phyloP scores from a whole-genome alignment of 2,329 filamentous ascomycete genomes.

The Septoria linicola region DNA sequence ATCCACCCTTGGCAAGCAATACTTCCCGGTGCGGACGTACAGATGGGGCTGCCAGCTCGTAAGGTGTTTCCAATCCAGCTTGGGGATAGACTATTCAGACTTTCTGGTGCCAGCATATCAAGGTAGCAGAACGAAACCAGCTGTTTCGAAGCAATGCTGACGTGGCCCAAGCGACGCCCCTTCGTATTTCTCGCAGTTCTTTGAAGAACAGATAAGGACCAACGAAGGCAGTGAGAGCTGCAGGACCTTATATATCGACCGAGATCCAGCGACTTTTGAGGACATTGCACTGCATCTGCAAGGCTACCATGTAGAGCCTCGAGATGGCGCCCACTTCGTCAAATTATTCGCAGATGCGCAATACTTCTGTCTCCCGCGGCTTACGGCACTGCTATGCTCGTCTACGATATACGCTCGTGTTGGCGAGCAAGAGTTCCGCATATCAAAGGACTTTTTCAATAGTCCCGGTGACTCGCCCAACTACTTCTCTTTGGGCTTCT shows the following conservation, averaged over 20 bases:
- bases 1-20: slow-evolving; percentile 3
- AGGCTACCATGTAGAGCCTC: slow-evolving; percentile 82
- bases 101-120: slow-evolving; percentile 68
- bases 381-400: slow-evolving; percentile 88
- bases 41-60: slow-evolving; percentile 61
- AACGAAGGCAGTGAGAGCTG: slow-evolving; percentile 61
- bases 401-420: slow-evolving; percentile 91
- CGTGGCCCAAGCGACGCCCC: slow-evolving; percentile 56
- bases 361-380: slow-evolving; percentile 84
- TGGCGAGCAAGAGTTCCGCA: slow-evolving; percentile 81
- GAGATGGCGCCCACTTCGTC: slow-evolving; percentile 83
- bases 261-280: slow-evolving; percentile 82
- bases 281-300: slow-evolving; percentile 90
- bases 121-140: slow-evolving; percentile 61
- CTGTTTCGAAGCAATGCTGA: slow-evolving; percentile 7
- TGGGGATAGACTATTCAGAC: slow-evolving; percentile 65
- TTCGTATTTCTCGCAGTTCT: slow-evolving; percentile 95
- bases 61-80: slow-evolving; percentile 72
- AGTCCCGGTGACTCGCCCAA: slow-evolving; percentile 89
- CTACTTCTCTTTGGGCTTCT: slow-evolving; percentile 90
- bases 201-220: slow-evolving; percentile 73
- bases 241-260: slow-evolving; percentile 89
- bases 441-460: slow-evolving; percentile 83
- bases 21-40: slow-evolving; percentile 22
- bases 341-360: slow-evolving; percentile 92